Evolutionary conservation across 345 rosid species (phyloP), one percentile per base, ranked within the genome.

Genomic region (Lepidium aucheri): DNA sequence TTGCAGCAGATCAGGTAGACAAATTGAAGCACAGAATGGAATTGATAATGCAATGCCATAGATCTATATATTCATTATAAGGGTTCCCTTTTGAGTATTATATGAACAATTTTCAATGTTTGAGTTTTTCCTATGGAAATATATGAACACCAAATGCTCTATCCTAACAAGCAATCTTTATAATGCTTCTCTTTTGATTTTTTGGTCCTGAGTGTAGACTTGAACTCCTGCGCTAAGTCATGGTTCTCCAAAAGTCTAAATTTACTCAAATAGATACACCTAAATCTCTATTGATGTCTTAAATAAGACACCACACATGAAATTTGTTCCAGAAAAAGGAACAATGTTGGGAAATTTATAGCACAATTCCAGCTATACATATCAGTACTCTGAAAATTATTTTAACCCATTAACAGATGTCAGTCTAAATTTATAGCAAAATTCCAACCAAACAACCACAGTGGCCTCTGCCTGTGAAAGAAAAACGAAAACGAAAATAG

Each of bases 381-480:
- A 12, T 32, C 74, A 51, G 53, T 32, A 47, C 51, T 38, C 24
- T 16, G 57, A 47, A 56, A 68, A 68, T 40, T 58, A n/a, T 49
- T 49, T 13, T 20, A 30, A 22, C n/a, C 11, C 11, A 60, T 17
- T 50, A 41, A 39, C 15, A 28, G 44, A 49, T 16, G 9, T 10
- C 40, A 32, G 9, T 58, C 42, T 58, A 45, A 13, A 38, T 43
- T 17, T 17, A 46, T 16, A 58, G 24, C 20, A 39, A 16, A 49
- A 41, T 17, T 58, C 34, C 41, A 67, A 57, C 9, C 15, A 58
- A 41, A 40, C 38, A 58, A 41, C 47, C 16, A 36, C 45, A 63
- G 24, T 7, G 11, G 41, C 53, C 52, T 60, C 30, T 40, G 17
- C 11, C 53, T 45, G 16, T 3, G 42, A 60, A 60, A 44, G 16